Base-by-base conservation (phyloP, 228 moss, liverwort and hornwort genomes). In the Sphagnum magellanicum region DNA sequence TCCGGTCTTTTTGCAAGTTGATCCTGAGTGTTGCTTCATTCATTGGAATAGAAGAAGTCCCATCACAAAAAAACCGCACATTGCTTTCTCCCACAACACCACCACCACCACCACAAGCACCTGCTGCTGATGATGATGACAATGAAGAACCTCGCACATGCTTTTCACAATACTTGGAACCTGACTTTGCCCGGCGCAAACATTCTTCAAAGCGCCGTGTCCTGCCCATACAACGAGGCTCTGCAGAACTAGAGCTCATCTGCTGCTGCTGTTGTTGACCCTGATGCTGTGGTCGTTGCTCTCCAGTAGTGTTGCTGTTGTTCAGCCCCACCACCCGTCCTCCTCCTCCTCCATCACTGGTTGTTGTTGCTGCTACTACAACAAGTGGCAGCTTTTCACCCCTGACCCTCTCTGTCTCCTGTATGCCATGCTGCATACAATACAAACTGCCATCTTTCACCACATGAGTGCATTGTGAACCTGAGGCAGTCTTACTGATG, bases 401-500 rank as follows among this genome's bases (percentile, higher is more conserved):
- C 52, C 64, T 75, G 74, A 57, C 72, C 70, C 73, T 71, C 53
- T 53, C 75, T 17, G 78, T 60, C 49, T 81, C 74, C 80, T 84
- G 76, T 63, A 74, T 60, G 32, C 71, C 71, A 73, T 87, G 81
- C 73, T 94, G 85, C 16, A 76, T 72, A 77, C 87, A 85, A 63
- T 73, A 68, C 47, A 66, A 70, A 64, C 70, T 72, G 12, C 88
- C 84, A 79, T 85, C 92, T 79, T 82, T 87, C 72, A 85, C 76
- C 79, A 67, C 82, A 73, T 88, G 85, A 46, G 85, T 79, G 67
- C 72, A 80, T 77, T 85, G 89, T 10, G 87, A 63, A 74, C 87
- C 92, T 68, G 90, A 85, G 72, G 78, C 81, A 72, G 88, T 91
- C 63, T 88, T 86, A 78, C 89, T 91, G 79, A 79, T 77, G 76